Evolutionary conservation across 2,329 filamentous ascomycete genomes (phyloP), one percentile per base, ranked within the genome.

Genomic region (Knufia fluminis): DNA sequence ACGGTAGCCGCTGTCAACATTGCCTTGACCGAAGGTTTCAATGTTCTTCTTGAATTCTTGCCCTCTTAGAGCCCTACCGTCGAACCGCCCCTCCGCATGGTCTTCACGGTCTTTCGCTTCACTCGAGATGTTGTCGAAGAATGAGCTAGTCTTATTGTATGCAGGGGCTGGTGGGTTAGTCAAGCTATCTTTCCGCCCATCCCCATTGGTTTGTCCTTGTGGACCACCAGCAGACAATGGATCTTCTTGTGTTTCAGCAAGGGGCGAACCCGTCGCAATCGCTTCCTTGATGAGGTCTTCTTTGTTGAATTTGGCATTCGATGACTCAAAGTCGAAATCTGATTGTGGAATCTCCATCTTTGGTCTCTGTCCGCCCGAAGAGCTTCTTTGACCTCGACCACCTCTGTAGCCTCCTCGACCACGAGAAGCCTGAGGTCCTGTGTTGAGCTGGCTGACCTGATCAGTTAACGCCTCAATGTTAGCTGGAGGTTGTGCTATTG

Each of bases 111-210:
- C 92, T 66, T 86, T 94, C 54, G 86, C 78, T 65, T 98, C 92
- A 57, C 87, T 94, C 1, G 88, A 94, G 56, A 98, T 96, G 67
- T 98, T 96, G 69, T 98, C 92, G 63, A 98, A 98, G 75, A 98
- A 98, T 1, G 88, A 95, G 2, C 73, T 81, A 3, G 82, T 77
- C 69, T 89, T 95, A 72, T 96, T 91, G 71, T 98, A 98, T 0
- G 80, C 77, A 24, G 68, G 64, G 31, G 73, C 69, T 7, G 59
- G 53, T 17, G 66, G 61, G 24, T n/a, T 23, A 12, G 54, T 24
- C 4, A 57, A 14, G 32, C 53, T 57, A 33, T 59, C 57, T 46
- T 56, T 59, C 33, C 56, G 52, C 22, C 49, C 41, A 10, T 39
- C 50, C 12, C 28, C 38, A 26, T 68, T 62, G 19, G 61, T 53